Evolutionary conservation across 495 filamentous ascomycete species (phyloP).

Genomic region (Penicillium turbatum): DNA sequence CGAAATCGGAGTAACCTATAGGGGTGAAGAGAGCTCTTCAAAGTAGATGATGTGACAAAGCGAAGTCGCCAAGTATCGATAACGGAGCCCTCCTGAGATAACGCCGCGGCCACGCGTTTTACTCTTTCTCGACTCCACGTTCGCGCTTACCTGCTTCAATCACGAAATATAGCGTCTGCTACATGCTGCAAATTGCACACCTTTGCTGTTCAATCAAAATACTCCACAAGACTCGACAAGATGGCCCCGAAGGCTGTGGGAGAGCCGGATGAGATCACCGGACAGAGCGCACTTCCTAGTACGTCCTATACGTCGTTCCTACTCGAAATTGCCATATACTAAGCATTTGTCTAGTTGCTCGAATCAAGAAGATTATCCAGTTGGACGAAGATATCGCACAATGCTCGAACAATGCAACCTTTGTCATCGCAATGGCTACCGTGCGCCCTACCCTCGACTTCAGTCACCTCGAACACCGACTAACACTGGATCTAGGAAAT

Average conservation of each 20-base stretch:
- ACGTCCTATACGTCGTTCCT: conserved; percentile 32
- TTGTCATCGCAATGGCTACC: conserved; percentile 86
- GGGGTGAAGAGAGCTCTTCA: conserved; percentile 9
- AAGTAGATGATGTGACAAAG: conserved; percentile 17
- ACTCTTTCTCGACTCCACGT: conserved; percentile 15
- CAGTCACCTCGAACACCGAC: not conserved
- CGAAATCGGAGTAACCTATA: not conserved
- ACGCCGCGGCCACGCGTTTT: conserved; percentile 28
- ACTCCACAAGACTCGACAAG: not conserved
- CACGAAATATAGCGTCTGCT: not conserved
- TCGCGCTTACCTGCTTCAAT: conserved; percentile 1
- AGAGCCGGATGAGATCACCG: conserved; percentile 76
- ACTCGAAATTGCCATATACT: conserved; percentile 1
- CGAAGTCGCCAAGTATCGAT: conserved; percentile 30
- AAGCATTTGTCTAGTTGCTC: conserved; percentile 58
- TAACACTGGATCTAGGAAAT: conserved; percentile 60
- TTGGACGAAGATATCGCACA: conserved; percentile 78
- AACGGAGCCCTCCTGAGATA: conserved; percentile 32
- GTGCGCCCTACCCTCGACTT: conserved; percentile 38
- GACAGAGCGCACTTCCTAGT: conserved; percentile 82
- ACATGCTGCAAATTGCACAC: not conserved
- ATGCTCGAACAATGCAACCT: conserved; percentile 91
- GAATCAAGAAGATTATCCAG: conserved; percentile 89
- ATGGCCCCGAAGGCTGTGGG: conserved; percentile 92
- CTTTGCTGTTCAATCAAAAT: not conserved